Evolutionary conservation across 106 monocot genomes (phyloP), one percentile per base, ranked within the genome.

Genomic region (Vanilla planifolia): DNA sequence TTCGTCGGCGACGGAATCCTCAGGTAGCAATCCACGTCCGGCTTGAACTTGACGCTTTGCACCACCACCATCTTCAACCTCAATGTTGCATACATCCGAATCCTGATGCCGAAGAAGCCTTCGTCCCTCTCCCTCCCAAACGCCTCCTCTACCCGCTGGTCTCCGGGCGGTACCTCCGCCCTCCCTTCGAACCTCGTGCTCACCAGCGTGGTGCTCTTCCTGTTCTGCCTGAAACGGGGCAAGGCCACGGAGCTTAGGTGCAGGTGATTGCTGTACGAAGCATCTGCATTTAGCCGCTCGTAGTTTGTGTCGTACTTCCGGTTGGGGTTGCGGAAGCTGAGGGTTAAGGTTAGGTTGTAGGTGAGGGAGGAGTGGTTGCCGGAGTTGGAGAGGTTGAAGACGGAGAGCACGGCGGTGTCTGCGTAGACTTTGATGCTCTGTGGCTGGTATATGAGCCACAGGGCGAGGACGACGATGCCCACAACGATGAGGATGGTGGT

Each of bases 151-250:
- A 10, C 37, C 37, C 7, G 37, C 37, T 5, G 10, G 10, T 37
- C 37, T 37, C 37, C 37, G 10, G 10, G 37, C 7, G 10, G 37
- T 6, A 37, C 5, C 5, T 37, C 10, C 37, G 5, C 7, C 10
- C 37, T 10, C 37, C 10, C 1, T 62, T 82, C 73, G 33, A 2
- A 40, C 6, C 79, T 69, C 5, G 37, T 37, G 10, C 37, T 37
- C 2, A n/a, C 13, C 5, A 73, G 8, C 45, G 36, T 20, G 5
- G 79, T 76, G 48, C 67, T 76, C 59, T 79, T 76, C 59, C 51
- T 55, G 28, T 39, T 66, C 52, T 82, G 87, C 65, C 48, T 76
- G 58, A 73, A 76, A 21, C 69, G 14, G 16, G 68, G 82, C 44
- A 82, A 51, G 16, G 24, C 1, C 34, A 6, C 41, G 11, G 11